These are phyloP conservation scores for Xerocomus spinulosus DNA, from an alignment of 768 basidiomycete species.

Conservation along the genomic window DNA sequence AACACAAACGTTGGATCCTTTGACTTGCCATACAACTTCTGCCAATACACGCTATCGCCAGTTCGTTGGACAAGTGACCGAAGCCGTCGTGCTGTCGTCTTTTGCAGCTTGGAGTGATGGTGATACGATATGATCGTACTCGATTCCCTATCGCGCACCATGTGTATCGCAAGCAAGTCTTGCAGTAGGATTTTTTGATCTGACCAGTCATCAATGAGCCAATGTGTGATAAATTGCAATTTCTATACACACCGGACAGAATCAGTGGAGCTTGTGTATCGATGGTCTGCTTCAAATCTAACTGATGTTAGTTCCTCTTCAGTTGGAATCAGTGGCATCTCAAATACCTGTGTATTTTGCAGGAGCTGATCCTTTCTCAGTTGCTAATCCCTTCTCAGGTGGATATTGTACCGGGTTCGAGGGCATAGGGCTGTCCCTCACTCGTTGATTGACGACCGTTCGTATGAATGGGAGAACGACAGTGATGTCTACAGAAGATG, in stretches of 20 bases:
- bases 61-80: constrained; percentile 31
- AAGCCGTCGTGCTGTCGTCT: constrained; percentile 26
- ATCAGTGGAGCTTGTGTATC: constrained; percentile 33
- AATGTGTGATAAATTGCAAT: neutral
- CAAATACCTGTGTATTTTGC: constrained; percentile 15
- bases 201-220: neutral
- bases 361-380: constrained; percentile 1
- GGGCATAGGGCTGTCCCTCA: constrained; percentile 11
- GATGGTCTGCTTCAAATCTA: constrained; percentile 25
- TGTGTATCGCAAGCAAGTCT: constrained; percentile 38
- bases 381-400: constrained; percentile 2
- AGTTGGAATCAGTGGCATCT: neutral
- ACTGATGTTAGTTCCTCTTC: neutral
- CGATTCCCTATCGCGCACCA: constrained; percentile 27
- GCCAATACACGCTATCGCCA: constrained; percentile 36
- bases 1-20: constrained; percentile 33
- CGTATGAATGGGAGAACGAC: constrained; percentile 41
- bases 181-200: constrained; percentile 26
- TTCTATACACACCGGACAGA: constrained; percentile 15
- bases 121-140: constrained; percentile 37
- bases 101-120: constrained; percentile 20
- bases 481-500: constrained; percentile 35
- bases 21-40: constrained; percentile 28
- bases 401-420: constrained; percentile 10
- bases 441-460: constrained; percentile 29